phyloP scores from a whole-genome alignment of 176 grass and related monocot genomes.

The Zea luxurians region DNA sequence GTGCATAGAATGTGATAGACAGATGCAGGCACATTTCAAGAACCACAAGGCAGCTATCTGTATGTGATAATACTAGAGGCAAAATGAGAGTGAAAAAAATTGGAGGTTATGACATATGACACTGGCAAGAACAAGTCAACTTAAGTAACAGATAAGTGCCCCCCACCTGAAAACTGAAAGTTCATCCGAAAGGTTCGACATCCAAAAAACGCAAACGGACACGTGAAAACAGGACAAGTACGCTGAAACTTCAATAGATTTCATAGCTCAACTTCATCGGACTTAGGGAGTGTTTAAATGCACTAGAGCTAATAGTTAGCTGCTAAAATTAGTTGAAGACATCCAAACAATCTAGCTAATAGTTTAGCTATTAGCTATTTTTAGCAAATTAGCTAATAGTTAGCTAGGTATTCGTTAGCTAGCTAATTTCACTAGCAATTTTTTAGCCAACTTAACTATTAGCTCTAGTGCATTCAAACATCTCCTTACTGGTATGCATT shows the following conservation, averaged over 20 bases:
- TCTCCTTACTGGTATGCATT: neutral
- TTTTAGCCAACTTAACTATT: no score
- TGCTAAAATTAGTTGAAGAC: no score
- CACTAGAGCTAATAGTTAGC: no score
- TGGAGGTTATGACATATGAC: neutral
- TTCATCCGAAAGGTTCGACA: neutral
- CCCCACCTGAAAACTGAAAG: slow-evolving; percentile 4
- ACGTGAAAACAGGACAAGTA: neutral
- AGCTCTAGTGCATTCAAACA: no score
- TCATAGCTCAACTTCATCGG: neutral
- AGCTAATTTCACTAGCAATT: no score
- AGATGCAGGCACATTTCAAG: neutral
- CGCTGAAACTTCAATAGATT: neutral
- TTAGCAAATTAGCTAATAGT: no score
- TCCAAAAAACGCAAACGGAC: neutral
- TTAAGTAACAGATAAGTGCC: neutral
- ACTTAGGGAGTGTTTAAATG: neutral
- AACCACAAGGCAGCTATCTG: slow-evolving; percentile 16
- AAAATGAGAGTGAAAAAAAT: neutral
- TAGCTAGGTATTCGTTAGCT: no score
- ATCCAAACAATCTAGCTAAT: no score
- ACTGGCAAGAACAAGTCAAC: neutral
- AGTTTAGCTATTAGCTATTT: no score
- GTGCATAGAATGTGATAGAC: neutral
- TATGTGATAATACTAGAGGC: neutral